Base-by-base conservation (phyloP, 2,329 filamentous ascomycete genomes). In the Gnomoniopsis smithogilvyi region DNA sequence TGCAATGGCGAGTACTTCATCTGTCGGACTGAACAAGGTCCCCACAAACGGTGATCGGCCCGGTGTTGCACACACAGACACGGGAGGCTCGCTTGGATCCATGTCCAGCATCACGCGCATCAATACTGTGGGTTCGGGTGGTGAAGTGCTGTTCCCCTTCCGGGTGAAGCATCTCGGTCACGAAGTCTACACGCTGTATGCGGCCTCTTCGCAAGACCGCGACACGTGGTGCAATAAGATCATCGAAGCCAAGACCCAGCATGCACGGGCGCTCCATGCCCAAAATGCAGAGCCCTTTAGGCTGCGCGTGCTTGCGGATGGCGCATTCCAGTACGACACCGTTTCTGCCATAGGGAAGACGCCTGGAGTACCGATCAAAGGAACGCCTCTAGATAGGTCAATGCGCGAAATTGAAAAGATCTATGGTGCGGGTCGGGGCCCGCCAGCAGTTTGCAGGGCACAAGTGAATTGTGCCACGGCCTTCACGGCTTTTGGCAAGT, bases 241-340 rank as follows among this genome's bases (percentile, higher is more conserved):
- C 66, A 88, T 96, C 49, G 90, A 96, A 72, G 95, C 95, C 34
- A 99, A 99, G 78, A 96, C 92, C 7, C 87, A 89, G 60, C 93
- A 99, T 71, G 95, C 95, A 22, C 89, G 92, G 54, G 91, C 93
- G 3, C 78, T 98, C 6, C 90, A 91, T 72, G 87, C 90, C 3
- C 95, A 99, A 69, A 96, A 98, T 69, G 94, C 95, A 0, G 95
- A 99, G 72, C 95, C 95, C 0, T 99, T 99, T 82, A 84, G 91
- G 53, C 78, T 99, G 8, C 87, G 92, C 22, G 92, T 99, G 10
- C 88, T 99, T 70, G 93, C 95, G 0, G 95, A 99, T 70, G 89
- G 90, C 47, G 91, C 93, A 0, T 99, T 99, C 72, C 87, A 89
- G 12, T 93, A 92, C 67, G 91, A 96, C 64, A 75, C 78, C 3